Conservation (phyloP, 129 eudicot species). For the Oenanthe sinensis region DNA sequence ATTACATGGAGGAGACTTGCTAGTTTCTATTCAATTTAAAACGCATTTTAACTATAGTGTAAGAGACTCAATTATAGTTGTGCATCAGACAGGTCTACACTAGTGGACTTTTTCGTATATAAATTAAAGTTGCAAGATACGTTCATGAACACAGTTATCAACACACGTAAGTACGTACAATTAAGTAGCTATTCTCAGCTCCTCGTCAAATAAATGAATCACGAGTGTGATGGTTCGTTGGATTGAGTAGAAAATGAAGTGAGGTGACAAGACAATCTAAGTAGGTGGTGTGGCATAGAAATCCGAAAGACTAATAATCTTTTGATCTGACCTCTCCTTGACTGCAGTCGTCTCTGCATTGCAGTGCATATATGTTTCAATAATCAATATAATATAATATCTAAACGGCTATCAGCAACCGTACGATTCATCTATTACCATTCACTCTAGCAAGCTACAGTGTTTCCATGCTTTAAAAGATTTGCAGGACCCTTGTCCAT, state of each 20-base stretch:
- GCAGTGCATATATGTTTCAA: slow-evolving; percentile 1
- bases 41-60: too few species aligned
- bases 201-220: neutral
- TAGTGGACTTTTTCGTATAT: too few species aligned
- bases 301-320: neutral
- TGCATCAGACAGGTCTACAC: too few species aligned
- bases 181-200: neutral
- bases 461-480: neutral
- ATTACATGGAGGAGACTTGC: too few species aligned
- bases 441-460: too few species aligned
- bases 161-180: too few species aligned
- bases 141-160: too few species aligned
- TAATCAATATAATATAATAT: neutral
- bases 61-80: too few species aligned
- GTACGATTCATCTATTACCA: neutral
- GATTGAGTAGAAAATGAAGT: neutral
- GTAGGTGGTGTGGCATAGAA: neutral
- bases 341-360: neutral
- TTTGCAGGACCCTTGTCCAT: neutral
- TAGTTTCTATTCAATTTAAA: too few species aligned
- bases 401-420: neutral
- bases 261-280: neutral
- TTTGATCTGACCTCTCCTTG: slow-evolving; percentile 2
- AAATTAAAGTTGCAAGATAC: too few species aligned
- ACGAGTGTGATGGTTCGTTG: neutral